Percentiles rank a stretch among this genome's conserved stretches.
Conservation (phyloP, 1,139 yeast species). For the Candida sanyaensis region DNA sequence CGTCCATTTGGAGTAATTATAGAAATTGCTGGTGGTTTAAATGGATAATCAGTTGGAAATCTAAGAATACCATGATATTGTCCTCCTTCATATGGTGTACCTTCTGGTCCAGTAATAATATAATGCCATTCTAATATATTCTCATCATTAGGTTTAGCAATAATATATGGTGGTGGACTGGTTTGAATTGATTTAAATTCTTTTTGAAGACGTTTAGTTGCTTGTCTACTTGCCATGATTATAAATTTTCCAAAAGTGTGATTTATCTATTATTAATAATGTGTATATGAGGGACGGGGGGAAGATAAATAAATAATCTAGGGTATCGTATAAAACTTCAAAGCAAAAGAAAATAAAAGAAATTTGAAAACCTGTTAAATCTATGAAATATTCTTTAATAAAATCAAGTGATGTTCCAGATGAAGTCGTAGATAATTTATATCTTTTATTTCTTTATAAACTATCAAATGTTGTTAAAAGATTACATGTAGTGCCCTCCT, state of each 20-base stretch:
- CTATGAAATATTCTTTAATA: not conserved
- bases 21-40: conserved; percentile 87
- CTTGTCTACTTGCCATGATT: conserved; percentile 51
- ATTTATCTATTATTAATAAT: no score
- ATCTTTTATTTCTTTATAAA: no score
- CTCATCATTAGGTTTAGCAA: conserved; percentile 81
- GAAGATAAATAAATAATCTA: not conserved
- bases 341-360: not conserved
- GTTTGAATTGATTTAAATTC: conserved; percentile 76
- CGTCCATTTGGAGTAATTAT: conserved; percentile 89
- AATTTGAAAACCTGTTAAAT: not conserved
- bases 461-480: no score
- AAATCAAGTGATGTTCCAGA: no score
- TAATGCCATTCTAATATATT: conserved; percentile 81
- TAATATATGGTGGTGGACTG: conserved; percentile 79
- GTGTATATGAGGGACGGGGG: conserved; percentile 34
- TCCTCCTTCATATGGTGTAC: conserved; percentile 81
- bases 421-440: no score
- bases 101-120: conserved; percentile 81
- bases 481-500: not conserved
- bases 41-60: conserved; percentile 88
- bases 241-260: not conserved
- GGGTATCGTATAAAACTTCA: not conserved
- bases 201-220: conserved; percentile 59
- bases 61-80: conserved; percentile 87